Evolutionary conservation across 1,139 yeast genomes (phyloP), one percentile per base, ranked within the genome.

Genomic region (Diutina ranongensis): DNA sequence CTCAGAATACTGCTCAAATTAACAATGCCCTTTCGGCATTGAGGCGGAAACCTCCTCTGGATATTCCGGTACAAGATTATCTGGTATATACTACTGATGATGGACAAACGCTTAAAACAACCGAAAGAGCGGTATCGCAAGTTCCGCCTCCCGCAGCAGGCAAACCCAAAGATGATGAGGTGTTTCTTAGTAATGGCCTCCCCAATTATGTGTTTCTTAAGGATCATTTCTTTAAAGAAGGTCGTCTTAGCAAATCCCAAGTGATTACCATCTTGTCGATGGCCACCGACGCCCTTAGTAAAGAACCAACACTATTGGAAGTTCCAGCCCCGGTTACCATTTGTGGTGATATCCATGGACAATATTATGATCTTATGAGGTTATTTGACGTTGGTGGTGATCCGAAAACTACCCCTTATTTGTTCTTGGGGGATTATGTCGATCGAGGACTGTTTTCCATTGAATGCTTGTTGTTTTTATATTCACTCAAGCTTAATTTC

Each of bases 311-410:
- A 54, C 61, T 92, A 55, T 66, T 92, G 48, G 74, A 74, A 28
- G 84, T 92, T 1, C 89, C 89, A 2, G 95, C 97, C 0, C 98
- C 98, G 0, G 87, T 92, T 3, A 89, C 97, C 1, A 88, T 92
- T 2, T 89, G 97, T 66, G 97, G 98, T 46, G 98, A 92, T 62
- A 75, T 92, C 27, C 98, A 92, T 62, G 98, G 98, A 8, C 98
- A 92, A 61, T 87, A 78, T 62, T 92, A 77, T 58, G 98, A 92
- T 62, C 71, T 92, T 54, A 74, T 89, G 78, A 89, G 89, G 62
- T 65, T 92, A 45, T 87, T 92, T 60, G 97, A 92, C 59, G 95
- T 89, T 22, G 96, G 97, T 35, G 98, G 97, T 2, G 82, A 83
- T 58, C 97, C 97, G 2, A 72, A 71, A 15, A 66, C 60, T 33